Evolutionary conservation across 202 grass and related monocot species (phyloP).

Genomic region (Dendrocalamus latiflorus): DNA sequence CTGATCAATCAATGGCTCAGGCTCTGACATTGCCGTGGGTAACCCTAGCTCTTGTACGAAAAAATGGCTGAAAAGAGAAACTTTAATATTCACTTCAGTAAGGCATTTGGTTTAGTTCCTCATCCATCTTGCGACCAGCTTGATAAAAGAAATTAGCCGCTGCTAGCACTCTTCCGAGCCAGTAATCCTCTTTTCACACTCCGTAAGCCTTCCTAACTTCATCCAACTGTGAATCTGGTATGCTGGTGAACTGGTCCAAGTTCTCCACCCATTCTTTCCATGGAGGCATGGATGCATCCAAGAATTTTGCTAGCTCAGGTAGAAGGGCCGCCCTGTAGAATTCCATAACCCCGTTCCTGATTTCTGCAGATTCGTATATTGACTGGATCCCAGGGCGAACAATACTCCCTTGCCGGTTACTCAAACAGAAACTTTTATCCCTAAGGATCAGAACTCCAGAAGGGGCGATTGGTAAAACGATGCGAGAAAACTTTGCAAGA

Average conservation of each 20-base stretch:
- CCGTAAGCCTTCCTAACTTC: slow-evolving; percentile 67
- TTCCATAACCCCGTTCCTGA: slow-evolving; percentile 37
- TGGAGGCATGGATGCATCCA: slow-evolving; percentile 50
- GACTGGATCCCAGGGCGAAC: slow-evolving; percentile 64
- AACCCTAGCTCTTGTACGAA: not conserved
- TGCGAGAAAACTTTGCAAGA: slow-evolving; percentile 78
- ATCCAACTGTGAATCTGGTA: slow-evolving; percentile 61
- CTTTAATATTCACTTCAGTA: not conserved
- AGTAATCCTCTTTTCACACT: slow-evolving; percentile 65
- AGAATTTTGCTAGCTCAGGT: slow-evolving; percentile 62
- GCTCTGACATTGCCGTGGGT: not conserved
- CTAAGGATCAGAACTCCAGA: slow-evolving; percentile 82
- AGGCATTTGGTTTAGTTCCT: not conserved
- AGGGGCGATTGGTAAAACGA: slow-evolving; percentile 80
- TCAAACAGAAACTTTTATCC: slow-evolving; percentile 49
- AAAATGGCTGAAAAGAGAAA: not conserved
- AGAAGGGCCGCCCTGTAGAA: slow-evolving; percentile 68
- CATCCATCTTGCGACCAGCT: not conserved
- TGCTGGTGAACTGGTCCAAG: slow-evolving; percentile 50
- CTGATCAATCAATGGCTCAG: not conserved
- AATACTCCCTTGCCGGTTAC: slow-evolving; percentile 47
- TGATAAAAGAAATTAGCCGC: not conserved
- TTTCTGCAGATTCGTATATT: slow-evolving; percentile 52
- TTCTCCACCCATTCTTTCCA: slow-evolving; percentile 95
- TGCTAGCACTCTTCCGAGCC: slow-evolving; percentile 5